These are phyloP conservation scores for Linderniella brevidens DNA, from an alignment of 257 asterid species.

Conservation along the genomic window DNA sequence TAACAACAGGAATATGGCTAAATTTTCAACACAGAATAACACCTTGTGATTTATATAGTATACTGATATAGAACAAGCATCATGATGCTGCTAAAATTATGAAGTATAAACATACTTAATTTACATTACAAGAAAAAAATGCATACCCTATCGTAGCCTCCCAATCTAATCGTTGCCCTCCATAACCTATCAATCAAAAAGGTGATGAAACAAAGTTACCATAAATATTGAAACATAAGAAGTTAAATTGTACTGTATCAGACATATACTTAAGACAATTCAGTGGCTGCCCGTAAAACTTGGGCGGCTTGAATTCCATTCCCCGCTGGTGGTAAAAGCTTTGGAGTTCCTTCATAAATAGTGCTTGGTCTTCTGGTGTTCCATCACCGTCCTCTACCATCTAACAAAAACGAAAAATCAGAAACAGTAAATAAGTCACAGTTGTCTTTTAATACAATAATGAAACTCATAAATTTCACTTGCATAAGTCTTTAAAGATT, in stretches of 20 bases:
- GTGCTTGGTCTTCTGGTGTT: constrained; percentile 64
- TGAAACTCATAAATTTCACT: too few relatives aligned
- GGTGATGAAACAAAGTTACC: background rate
- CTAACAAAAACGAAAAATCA: constrained; percentile 25
- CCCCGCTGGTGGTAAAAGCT: constrained; percentile 49
- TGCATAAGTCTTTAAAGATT: too few relatives aligned
- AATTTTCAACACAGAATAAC: too few relatives aligned
- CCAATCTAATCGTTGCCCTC: constrained; percentile 82
- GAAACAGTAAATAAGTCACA: too few relatives aligned
- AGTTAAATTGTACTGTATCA: background rate
- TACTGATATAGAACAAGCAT: background rate
- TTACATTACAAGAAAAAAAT: constrained; percentile 7
- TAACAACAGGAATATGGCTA: too few relatives aligned
- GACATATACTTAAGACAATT: constrained; percentile 73
- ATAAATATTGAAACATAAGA: constrained; percentile 4
- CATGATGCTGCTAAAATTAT: background rate
- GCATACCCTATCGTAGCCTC: constrained; percentile 85
- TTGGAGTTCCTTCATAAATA: constrained; percentile 65
- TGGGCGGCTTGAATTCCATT: constrained; percentile 80
- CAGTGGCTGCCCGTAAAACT: constrained; percentile 68
- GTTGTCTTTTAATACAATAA: too few relatives aligned
- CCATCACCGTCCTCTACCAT: constrained; percentile 52
- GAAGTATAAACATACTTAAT: constrained; percentile 5
- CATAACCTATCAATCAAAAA: constrained; percentile 36
- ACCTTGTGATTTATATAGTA: too few relatives aligned